Conservation (phyloP, 495 filamentous ascomycete genomes). For the Cetradonia linearis region DNA sequence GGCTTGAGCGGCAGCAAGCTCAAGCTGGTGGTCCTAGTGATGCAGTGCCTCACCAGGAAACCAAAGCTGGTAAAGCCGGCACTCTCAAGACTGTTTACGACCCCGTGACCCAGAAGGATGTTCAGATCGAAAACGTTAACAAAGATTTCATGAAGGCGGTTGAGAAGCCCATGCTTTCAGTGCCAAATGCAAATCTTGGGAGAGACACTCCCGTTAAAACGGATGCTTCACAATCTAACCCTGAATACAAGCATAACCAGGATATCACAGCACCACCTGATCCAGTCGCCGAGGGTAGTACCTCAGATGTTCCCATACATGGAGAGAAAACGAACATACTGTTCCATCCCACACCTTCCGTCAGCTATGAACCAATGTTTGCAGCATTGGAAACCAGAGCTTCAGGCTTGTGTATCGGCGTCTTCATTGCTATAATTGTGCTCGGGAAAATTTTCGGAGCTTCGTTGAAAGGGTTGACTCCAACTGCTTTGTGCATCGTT, state of each 20-base stretch:
- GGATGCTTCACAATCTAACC: constrained; percentile 47
- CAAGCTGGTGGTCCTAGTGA: constrained; percentile 28
- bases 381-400: constrained; percentile 61
- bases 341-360: constrained; percentile 84
- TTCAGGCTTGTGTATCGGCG: constrained; percentile 52
- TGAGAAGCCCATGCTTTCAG: constrained; percentile 66
- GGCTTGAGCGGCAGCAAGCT: constrained; percentile 27
- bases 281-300: constrained; percentile 64
- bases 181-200: constrained; percentile 79
- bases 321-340: constrained; percentile 94
- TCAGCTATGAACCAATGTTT: constrained; percentile 82
- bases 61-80: constrained; percentile 38
- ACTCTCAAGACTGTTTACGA: constrained; percentile 67
- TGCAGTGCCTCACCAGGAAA: constrained; percentile 31
- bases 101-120: constrained; percentile 74
- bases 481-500: constrained; percentile 55
- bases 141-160: constrained; percentile 58
- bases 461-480: constrained; percentile 62
- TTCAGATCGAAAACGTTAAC: constrained; percentile 77
- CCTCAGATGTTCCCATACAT: constrained; percentile 87
- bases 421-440: constrained; percentile 63
- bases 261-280: constrained; percentile 88
- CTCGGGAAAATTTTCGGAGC: constrained; percentile 73
- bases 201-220: constrained; percentile 60
- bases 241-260: constrained; percentile 73